Evolutionary conservation across 371 early-diverging fungal species (phyloP).

Genomic region (Lichtheimia ramosa): DNA sequence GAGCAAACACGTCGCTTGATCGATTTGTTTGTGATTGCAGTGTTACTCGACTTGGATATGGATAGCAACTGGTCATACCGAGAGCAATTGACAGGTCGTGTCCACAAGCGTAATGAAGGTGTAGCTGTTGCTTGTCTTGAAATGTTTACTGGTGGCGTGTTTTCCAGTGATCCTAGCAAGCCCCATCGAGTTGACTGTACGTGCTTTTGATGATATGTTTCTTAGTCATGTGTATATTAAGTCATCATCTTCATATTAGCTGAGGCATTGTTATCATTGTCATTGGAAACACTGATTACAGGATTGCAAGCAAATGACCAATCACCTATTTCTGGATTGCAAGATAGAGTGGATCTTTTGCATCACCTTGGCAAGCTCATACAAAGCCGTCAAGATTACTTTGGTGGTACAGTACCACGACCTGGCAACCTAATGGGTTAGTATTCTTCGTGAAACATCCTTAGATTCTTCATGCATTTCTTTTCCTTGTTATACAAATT

Average conservation of each 20-base stretch:
- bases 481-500: not conserved
- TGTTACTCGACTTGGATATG: slow-evolving; percentile 89
- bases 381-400: slow-evolving; percentile 42
- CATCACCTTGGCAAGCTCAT: slow-evolving; percentile 63
- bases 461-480: not conserved
- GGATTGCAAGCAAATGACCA: slow-evolving; percentile 81
- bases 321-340: slow-evolving; percentile 71
- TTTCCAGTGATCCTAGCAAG: slow-evolving; percentile 69
- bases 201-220: slow-evolving; percentile 1
- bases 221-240: not conserved
- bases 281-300: slow-evolving; percentile 49
- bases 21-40: slow-evolving; percentile 86
- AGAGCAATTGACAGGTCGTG: slow-evolving; percentile 54
- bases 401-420: slow-evolving; percentile 55
- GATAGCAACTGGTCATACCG: slow-evolving; percentile 79
- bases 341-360: slow-evolving; percentile 74
- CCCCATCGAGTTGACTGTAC: slow-evolving; percentile 80
- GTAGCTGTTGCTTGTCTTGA: slow-evolving; percentile 84
- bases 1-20: slow-evolving; percentile 74
- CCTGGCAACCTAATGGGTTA: slow-evolving; percentile 87
- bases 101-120: slow-evolving; percentile 78
- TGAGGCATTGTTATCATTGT: slow-evolving; percentile 55
- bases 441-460: not conserved
- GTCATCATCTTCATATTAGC: slow-evolving; percentile 19
- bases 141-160: slow-evolving; percentile 79